A percentile compares a stretch with the other conserved stretches of the same genome.
Evolutionary conservation across 345 rosid genomes (phyloP).

Genomic region (Eucalyptus polybractea): DNA sequence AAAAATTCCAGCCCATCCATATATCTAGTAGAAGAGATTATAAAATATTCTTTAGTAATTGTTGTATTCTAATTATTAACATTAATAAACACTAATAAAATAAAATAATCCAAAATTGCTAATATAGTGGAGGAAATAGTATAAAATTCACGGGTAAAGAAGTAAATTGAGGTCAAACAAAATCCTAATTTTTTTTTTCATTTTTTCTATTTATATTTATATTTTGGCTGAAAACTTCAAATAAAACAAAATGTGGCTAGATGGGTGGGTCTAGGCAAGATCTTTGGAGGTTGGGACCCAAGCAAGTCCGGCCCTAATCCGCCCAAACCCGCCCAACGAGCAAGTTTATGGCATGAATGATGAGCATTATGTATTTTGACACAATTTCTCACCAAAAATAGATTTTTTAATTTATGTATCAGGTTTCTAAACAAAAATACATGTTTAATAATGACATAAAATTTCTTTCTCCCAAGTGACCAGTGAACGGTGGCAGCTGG

Average conservation of each 20-base stretch:
- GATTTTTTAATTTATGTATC: too few species aligned
- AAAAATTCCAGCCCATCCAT: not conserved
- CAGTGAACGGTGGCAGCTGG: fast-evolving
- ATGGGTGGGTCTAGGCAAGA: too few species aligned
- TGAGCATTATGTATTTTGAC: too few species aligned
- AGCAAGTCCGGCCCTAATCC: too few species aligned
- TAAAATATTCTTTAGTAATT: not conserved
- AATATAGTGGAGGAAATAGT: not conserved
- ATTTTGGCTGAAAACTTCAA: not conserved
- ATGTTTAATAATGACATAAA: fast-evolving
- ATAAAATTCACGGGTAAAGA: not conserved
- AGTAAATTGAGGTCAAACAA: not conserved
- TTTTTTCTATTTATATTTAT: not conserved
- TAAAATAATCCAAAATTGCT: not conserved
- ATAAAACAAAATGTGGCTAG: too few species aligned
- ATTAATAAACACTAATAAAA: not conserved
- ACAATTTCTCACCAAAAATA: too few species aligned
- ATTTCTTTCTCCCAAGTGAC: fast-evolving
- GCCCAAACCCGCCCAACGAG: too few species aligned
- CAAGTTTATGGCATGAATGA: too few species aligned
- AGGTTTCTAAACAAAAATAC: fast-evolving
- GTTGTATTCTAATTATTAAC: not conserved
- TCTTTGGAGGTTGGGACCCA: too few species aligned
- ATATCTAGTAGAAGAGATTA: not conserved
- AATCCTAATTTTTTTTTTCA: not conserved